Evolutionary conservation across 2,329 filamentous ascomycete genomes (phyloP).

Genomic region (Coniochaeta sp.): DNA sequence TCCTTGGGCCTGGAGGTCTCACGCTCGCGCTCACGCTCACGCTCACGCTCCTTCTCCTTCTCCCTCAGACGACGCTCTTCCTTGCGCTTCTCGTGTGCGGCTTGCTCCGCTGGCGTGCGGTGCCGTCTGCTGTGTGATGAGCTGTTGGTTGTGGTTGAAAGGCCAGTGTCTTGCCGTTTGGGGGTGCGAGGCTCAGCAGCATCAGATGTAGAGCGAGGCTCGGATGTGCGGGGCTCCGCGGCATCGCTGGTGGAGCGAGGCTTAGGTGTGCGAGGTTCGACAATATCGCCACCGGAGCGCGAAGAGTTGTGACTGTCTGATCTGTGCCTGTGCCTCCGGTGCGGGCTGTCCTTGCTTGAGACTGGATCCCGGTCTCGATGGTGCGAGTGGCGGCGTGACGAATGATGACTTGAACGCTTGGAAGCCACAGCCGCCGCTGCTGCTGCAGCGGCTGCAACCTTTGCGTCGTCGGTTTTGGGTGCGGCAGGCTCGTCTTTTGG

Average conservation of each 20-base stretch:
- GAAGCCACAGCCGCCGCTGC: slow-evolving; percentile 19
- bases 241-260: slow-evolving; percentile 24
- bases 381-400: slow-evolving; percentile 25
- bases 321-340: slow-evolving; percentile 24
- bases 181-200: slow-evolving; percentile 24
- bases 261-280: slow-evolving; percentile 24
- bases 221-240: slow-evolving; percentile 17
- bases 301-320: slow-evolving; percentile 26
- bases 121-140: slow-evolving; percentile 24
- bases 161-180: slow-evolving; percentile 38
- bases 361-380: slow-evolving; percentile 24
- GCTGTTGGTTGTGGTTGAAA: slow-evolving; percentile 25
- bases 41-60: slow-evolving; percentile 21
- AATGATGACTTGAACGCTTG: slow-evolving; percentile 34
- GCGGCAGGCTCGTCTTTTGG: slow-evolving; percentile 21
- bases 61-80: slow-evolving; percentile 34
- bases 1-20: slow-evolving; percentile 15
- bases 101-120: slow-evolving; percentile 42
- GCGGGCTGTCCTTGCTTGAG: slow-evolving; percentile 19
- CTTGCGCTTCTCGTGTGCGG: slow-evolving; percentile 41
- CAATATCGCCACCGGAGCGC: slow-evolving; percentile 23
- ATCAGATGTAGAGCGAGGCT: slow-evolving; percentile 22
- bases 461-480: slow-evolving; percentile 25
- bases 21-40: slow-evolving; percentile 13
- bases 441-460: slow-evolving; percentile 3